Evolutionary conservation across 352 stramenopile genomes (phyloP).

Genomic region (Pythium myriotylum): DNA sequence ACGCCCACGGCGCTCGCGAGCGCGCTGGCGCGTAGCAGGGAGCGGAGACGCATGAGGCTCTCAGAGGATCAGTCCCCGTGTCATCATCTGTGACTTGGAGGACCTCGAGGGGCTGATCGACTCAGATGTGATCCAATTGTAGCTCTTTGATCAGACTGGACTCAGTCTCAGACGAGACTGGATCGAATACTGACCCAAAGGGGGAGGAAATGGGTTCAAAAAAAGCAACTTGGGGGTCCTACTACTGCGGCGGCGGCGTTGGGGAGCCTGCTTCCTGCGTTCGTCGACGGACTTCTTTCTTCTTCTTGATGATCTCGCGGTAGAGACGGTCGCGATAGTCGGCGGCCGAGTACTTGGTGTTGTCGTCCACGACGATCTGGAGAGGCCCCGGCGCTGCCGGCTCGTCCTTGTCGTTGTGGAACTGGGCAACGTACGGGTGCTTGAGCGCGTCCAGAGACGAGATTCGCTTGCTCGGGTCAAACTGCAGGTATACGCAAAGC

Average conservation of each 20-base stretch:
- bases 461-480: conserved; percentile 92
- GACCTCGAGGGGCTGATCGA: conserved; percentile 10
- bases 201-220: conserved; percentile 21
- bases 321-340: conserved; percentile 95
- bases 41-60: not conserved
- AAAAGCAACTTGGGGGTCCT: not conserved
- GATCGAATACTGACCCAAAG: too few species aligned
- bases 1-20: not conserved
- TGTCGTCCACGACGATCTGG: conserved; percentile 93
- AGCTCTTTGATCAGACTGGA: not conserved
- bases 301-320: conserved; percentile 92
- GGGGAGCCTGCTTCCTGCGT: conserved; percentile 32
- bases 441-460: conserved; percentile 86
- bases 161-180: conserved; percentile 8
- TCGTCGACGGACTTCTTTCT: conserved; percentile 87
- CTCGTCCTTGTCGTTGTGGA: conserved; percentile 96
- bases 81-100: not conserved
- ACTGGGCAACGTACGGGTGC: conserved; percentile 94
- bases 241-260: conserved; percentile 20
- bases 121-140: conserved; percentile 19
- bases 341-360: conserved; percentile 93
- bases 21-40: not conserved
- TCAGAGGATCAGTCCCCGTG: not conserved
- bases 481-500: conserved; percentile 44
- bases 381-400: conserved; percentile 61